Evolutionary conservation across 2,329 filamentous ascomycete species (phyloP).

Genomic region (Cladophialophora exuberans): DNA sequence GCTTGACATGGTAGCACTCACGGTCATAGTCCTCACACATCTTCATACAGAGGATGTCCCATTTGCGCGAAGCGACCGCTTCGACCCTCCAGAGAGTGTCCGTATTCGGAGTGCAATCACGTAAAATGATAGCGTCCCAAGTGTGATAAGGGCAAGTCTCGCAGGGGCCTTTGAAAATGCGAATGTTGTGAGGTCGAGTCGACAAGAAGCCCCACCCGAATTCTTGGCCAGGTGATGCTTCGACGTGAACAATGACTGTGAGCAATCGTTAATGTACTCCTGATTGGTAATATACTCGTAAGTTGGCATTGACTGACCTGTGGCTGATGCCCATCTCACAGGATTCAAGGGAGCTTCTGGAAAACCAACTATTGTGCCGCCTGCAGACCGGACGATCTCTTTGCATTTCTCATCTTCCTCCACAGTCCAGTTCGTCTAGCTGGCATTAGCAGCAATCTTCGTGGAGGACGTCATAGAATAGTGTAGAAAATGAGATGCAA

Average conservation of each 20-base stretch:
- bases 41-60: slow-evolving; percentile 14
- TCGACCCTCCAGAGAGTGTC: background rate
- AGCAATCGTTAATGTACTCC: background rate
- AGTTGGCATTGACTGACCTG: background rate
- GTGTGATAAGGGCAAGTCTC: background rate
- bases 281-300: background rate
- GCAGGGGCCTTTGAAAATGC: slow-evolving; percentile 11
- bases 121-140: slow-evolving; percentile 16
- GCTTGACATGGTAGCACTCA: background rate
- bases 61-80: slow-evolving; percentile 1
- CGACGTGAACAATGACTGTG: background rate
- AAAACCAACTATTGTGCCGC: slow-evolving; percentile 1
- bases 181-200: slow-evolving; percentile 6
- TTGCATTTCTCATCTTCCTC: slow-evolving; percentile 7
- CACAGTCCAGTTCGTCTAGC: slow-evolving; percentile 15
- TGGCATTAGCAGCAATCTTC: no score
- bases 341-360: background rate
- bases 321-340: background rate
- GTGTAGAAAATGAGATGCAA: no score
- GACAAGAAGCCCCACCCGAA: slow-evolving; percentile 6
- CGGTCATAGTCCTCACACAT: slow-evolving; percentile 13
- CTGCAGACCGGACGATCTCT: slow-evolving; percentile 8
- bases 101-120: slow-evolving; percentile 1
- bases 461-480: background rate
- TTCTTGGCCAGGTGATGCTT: background rate